These are phyloP conservation scores for Vicia faba DNA, from an alignment of 306 rosid species.

Conservation along the genomic window DNA sequence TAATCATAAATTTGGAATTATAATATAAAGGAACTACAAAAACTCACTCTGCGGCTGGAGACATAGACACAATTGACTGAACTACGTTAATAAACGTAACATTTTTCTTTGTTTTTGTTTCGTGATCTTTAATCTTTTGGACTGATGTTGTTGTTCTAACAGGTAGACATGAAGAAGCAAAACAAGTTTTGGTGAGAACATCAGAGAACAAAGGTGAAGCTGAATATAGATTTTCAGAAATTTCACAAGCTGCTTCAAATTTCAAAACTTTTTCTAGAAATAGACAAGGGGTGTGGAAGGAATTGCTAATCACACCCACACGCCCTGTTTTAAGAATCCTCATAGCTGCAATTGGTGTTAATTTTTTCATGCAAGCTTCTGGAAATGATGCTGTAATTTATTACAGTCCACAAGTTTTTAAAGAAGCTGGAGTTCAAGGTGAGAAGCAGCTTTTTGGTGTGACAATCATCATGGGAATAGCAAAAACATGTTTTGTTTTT, in stretches of 20 bases:
- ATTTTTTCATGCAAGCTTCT: constrained; percentile 92
- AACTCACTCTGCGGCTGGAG: background rate
- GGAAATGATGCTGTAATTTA: constrained; percentile 96
- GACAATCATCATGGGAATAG: constrained; percentile 67
- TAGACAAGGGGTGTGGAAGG: constrained; percentile 69
- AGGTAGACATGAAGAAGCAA: constrained; percentile 63
- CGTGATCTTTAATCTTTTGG: background rate
- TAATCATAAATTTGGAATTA: too few species aligned
- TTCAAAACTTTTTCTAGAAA: background rate
- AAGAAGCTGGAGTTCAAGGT: constrained; percentile 61
- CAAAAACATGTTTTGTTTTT: constrained; percentile 62
- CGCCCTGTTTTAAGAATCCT: constrained; percentile 57
- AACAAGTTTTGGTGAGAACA: constrained; percentile 50
- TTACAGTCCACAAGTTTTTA: constrained; percentile 73
- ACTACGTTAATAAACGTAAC: background rate
- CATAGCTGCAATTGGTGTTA: constrained; percentile 70
- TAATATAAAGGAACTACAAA: too few species aligned
- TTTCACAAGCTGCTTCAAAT: constrained; percentile 46
- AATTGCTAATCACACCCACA: constrained; percentile 58
- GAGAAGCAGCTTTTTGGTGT: constrained; percentile 61
- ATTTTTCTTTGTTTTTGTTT: background rate
- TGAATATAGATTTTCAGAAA: constrained; percentile 57
- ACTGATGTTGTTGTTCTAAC: background rate
- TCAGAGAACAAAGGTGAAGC: constrained; percentile 64
- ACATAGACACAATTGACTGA: background rate